phyloP scores from a whole-genome alignment of 75 land plant genomes.

The Cunninghamia lanceolata region DNA sequence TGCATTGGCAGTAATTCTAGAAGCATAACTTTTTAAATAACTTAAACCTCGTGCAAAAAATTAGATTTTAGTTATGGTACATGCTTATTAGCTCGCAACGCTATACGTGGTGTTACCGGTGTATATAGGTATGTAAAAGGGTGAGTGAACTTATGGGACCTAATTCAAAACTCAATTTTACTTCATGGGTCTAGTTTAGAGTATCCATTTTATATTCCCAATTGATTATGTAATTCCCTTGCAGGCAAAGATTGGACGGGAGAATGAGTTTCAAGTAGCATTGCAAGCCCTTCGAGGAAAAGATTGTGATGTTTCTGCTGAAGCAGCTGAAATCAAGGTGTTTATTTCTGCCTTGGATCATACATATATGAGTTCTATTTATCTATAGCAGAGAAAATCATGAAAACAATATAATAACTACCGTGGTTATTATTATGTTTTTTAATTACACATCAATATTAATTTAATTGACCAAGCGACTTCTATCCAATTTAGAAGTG shows the following conservation, averaged over 20 bases:
- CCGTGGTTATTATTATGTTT: no score
- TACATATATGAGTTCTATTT: neutral
- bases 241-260: slow-evolving; percentile 44
- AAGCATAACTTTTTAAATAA: no score
- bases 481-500: no score
- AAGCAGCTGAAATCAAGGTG: slow-evolving; percentile 75
- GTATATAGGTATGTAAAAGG: neutral
- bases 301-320: slow-evolving; percentile 56
- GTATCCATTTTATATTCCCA: neutral
- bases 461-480: no score
- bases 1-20: neutral
- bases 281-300: slow-evolving; percentile 70
- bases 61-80: neutral
- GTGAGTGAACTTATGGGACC: neutral
- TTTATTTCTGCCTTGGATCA: neutral
- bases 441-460: no score
- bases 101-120: neutral
- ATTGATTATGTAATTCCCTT: slow-evolving; percentile 5
- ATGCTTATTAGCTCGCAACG: neutral
- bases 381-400: neutral
- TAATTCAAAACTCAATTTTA: neutral
- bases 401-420: no score
- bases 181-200: neutral
- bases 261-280: slow-evolving; percentile 49
- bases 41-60: no score